Evolutionary conservation across 768 basidiomycete genomes (phyloP).

Genomic region (Kwoniella mangroviensis): DNA sequence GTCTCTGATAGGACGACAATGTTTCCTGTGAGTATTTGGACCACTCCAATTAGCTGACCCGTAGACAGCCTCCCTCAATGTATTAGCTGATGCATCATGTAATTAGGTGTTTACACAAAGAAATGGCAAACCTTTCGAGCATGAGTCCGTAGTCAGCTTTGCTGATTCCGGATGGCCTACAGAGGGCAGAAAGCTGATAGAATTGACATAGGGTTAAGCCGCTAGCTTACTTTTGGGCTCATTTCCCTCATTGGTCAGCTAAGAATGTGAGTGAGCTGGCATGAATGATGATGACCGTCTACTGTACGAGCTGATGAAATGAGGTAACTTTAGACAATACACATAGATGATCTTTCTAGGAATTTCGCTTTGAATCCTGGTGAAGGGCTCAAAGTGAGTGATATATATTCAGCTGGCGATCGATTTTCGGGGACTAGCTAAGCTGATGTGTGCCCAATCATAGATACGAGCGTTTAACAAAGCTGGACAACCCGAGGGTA

Average conservation of each 20-base stretch:
- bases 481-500: slow-evolving; percentile 68
- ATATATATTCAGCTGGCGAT: background rate
- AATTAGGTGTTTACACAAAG: slow-evolving; percentile 68
- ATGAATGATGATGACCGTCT: background rate
- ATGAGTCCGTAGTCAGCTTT: slow-evolving; percentile 62
- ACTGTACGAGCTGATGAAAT: too few relatives aligned
- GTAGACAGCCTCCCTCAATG: background rate
- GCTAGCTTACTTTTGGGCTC: slow-evolving; percentile 75
- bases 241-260: slow-evolving; percentile 73
- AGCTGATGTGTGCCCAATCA: background rate
- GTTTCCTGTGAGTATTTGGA: slow-evolving; percentile 66
- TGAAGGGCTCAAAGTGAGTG: slow-evolving; percentile 71
- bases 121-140: slow-evolving; percentile 74
- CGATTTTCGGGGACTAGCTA: background rate
- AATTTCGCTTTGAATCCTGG: slow-evolving; percentile 87
- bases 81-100: background rate
- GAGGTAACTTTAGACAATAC: slow-evolving; percentile 70
- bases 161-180: background rate
- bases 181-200: background rate
- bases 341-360: slow-evolving; percentile 84
- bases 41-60: background rate
- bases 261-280: slow-evolving; percentile 35
- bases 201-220: slow-evolving; percentile 46
- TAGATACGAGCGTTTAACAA: slow-evolving; percentile 76
- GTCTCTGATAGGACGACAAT: slow-evolving; percentile 86